A percentile compares a stretch with the other conserved stretches of the same genome.
These are phyloP conservation scores for Epithemia pelagica DNA, from an alignment of 108 stramenopile genomes.

Conservation along the genomic window DNA sequence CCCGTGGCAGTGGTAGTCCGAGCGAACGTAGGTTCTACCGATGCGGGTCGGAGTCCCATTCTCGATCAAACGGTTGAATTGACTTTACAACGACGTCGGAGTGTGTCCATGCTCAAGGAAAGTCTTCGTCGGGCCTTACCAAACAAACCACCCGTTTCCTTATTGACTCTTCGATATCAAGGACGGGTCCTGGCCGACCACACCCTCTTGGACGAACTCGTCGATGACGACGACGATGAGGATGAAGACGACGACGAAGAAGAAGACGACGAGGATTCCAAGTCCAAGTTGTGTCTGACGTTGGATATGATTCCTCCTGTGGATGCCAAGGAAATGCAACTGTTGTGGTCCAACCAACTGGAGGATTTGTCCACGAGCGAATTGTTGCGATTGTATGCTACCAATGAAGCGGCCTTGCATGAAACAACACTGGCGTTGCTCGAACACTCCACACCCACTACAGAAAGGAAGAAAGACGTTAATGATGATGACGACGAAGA, in stretches of 20 bases:
- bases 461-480: background rate
- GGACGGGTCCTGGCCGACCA: conserved; percentile 51
- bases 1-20: conserved; percentile 49
- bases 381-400: conserved; percentile 57
- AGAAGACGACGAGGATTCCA: conserved; percentile 42
- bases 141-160: conserved; percentile 47
- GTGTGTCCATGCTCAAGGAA: conserved; percentile 45
- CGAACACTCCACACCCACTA: too few species aligned
- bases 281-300: conserved; percentile 29
- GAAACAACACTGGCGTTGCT: conserved; percentile 22
- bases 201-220: conserved; percentile 51
- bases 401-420: conserved; percentile 51
- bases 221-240: conserved; percentile 60
- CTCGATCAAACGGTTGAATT: conserved; percentile 61
- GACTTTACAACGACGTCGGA: conserved; percentile 46
- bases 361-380: conserved; percentile 38
- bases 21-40: conserved; percentile 39
- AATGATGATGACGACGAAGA: conserved; percentile 21
- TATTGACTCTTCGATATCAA: conserved; percentile 33
- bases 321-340: conserved; percentile 58
- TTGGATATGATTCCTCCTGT: conserved; percentile 71
- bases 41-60: background rate
- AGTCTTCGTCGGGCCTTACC: conserved; percentile 47
- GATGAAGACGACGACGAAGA: conserved; percentile 56
- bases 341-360: conserved; percentile 39